Conservation (phyloP, 2,329 filamentous ascomycete genomes). For the Endothia cerciana region DNA sequence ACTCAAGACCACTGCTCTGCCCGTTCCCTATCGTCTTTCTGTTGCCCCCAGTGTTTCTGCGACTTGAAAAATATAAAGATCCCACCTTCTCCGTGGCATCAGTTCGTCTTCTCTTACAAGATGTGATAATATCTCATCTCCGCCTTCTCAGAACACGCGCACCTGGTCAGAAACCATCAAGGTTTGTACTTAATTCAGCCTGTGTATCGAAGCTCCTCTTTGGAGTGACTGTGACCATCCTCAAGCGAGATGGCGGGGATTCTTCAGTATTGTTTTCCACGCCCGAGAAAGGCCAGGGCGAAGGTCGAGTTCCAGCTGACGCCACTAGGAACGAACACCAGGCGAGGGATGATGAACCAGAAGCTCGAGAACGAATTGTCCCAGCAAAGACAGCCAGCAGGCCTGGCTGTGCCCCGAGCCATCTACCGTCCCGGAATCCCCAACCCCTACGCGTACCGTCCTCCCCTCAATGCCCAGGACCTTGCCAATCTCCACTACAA, state of each 20-base stretch:
- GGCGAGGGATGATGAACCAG: background rate
- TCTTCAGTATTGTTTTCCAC: conserved; percentile 7
- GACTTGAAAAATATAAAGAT: background rate
- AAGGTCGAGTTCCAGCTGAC: conserved; percentile 1
- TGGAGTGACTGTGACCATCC: background rate
- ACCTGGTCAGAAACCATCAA: background rate
- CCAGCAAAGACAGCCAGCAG: background rate
- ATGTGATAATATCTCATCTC: background rate
- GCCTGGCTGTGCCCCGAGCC: conserved; percentile 2
- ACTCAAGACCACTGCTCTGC: background rate
- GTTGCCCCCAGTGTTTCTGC: background rate
- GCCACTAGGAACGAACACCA: background rate
- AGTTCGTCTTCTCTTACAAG: background rate
- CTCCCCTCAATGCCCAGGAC: conserved; percentile 9
- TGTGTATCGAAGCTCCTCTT: background rate
- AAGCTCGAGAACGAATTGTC: background rate
- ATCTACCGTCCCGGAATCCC: background rate
- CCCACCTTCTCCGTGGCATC: background rate
- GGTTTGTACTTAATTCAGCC: background rate
- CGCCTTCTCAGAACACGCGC: background rate
- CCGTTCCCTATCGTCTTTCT: background rate
- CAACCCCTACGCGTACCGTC: conserved; percentile 1
- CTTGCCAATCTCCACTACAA: background rate
- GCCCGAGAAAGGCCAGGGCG: background rate
- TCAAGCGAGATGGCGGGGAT: background rate